Evolutionary conservation across 139 green algal species (phyloP).

Genomic region (Astrephomene gubernaculifera): DNA sequence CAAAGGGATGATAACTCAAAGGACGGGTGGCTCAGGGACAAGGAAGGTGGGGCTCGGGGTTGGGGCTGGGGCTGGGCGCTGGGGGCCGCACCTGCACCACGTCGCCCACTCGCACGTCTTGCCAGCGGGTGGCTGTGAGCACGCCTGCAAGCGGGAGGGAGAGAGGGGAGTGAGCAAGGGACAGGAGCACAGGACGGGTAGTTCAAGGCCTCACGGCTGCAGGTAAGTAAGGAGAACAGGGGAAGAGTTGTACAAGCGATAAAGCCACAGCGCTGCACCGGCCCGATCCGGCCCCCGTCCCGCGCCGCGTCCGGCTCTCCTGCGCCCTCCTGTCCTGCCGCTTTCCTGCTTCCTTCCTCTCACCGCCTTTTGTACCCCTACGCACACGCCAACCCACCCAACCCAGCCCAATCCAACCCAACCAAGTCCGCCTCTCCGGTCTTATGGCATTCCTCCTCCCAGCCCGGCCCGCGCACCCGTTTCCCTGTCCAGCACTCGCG

Average conservation of each 20-base stretch:
- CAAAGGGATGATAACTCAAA: too few relatives aligned
- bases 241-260: neutral
- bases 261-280: neutral
- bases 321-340: neutral
- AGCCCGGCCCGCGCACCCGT: neutral
- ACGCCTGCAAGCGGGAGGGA: neutral
- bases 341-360: neutral
- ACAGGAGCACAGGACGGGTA: too few relatives aligned
- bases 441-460: neutral
- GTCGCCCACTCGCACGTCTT: slow-evolving; percentile 68
- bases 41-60: too few relatives aligned
- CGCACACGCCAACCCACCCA: neutral
- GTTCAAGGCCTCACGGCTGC: too few relatives aligned
- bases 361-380: neutral
- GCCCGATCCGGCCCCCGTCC: neutral
- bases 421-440: neutral
- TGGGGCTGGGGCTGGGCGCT: too few relatives aligned
- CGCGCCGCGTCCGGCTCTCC: neutral
- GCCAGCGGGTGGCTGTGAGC: slow-evolving; percentile 47
- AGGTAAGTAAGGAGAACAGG: neutral
- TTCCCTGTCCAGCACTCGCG: slow-evolving; percentile 48
- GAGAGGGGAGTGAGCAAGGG: neutral
- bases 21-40: too few relatives aligned
- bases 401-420: neutral
- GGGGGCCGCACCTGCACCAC: slow-evolving; percentile 68